Percentiles rank a stretch among this genome's conserved stretches.
Evolutionary conservation across 306 rosid species (phyloP).

Genomic region (Betula pendula): DNA sequence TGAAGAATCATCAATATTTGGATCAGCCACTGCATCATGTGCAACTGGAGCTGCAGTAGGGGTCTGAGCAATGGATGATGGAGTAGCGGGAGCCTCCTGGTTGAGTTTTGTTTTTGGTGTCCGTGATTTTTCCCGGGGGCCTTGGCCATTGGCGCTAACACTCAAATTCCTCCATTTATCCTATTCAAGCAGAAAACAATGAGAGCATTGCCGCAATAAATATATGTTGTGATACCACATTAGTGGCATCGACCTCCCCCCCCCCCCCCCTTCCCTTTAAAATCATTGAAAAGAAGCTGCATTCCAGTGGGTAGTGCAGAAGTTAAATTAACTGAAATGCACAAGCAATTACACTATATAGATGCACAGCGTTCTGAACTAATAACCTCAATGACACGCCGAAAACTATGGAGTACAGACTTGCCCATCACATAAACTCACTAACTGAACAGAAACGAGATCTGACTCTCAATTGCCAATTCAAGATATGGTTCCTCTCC

Average conservation of each 20-base stretch:
- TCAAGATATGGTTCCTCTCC: background rate
- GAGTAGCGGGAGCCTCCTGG: slow-evolving; percentile 23
- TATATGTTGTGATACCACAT: background rate
- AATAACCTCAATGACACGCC: background rate
- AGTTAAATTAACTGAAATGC: background rate
- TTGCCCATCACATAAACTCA: background rate
- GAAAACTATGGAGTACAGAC: background rate
- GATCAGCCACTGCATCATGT: slow-evolving; percentile 11
- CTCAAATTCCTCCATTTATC: slow-evolving; percentile 53
- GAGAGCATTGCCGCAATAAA: background rate
- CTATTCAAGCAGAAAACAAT: slow-evolving; percentile 23
- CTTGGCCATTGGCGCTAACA: slow-evolving; percentile 31
- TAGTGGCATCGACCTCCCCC: background rate
- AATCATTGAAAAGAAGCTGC: background rate
- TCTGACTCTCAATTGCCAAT: background rate
- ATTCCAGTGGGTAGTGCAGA: background rate
- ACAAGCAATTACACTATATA: background rate
- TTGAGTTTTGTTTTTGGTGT: slow-evolving; percentile 26
- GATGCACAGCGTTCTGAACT: too few relatives aligned
- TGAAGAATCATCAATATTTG: slow-evolving; percentile 30
- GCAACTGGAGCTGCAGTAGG: slow-evolving; percentile 17
- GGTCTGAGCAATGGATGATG: slow-evolving; percentile 12
- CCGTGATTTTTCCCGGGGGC: slow-evolving; percentile 37
- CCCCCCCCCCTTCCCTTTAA: too few relatives aligned
- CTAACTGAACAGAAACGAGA: background rate